Evolutionary conservation across 116 monocot genomes (phyloP).

Genomic region (Papilionanthe hybrid): DNA sequence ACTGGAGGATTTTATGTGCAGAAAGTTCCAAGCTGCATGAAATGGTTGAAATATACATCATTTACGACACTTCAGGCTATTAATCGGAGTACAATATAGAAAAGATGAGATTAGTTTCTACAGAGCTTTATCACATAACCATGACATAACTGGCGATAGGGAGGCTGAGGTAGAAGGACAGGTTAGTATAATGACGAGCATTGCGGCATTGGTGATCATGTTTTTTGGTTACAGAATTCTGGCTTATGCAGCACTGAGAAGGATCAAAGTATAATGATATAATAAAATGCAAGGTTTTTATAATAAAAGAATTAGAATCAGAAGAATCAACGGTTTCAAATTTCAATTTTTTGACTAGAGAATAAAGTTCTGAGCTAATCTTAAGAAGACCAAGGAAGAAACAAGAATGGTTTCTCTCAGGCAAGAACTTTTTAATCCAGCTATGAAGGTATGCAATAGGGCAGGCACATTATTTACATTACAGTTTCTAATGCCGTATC

Average conservation of each 20-base stretch:
- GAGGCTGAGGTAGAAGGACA: constrained; percentile 16
- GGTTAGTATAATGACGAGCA: constrained; percentile 19
- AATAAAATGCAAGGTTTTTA: background rate
- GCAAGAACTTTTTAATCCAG: background rate
- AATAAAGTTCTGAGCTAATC: background rate
- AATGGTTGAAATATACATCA: constrained; percentile 78
- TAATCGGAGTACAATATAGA: constrained; percentile 46
- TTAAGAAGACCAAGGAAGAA: background rate
- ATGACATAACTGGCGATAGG: background rate
- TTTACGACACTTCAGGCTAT: constrained; percentile 60
- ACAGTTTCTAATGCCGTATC: too few relatives aligned
- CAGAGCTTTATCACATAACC: too few relatives aligned
- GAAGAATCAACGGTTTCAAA: background rate
- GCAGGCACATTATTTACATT: too few relatives aligned
- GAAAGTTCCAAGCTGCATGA: constrained; percentile 50
- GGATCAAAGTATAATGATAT: constrained; percentile 42
- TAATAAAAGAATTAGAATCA: too few relatives aligned
- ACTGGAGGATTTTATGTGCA: constrained; percentile 81
- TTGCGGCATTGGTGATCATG: constrained; percentile 44
- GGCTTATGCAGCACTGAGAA: constrained; percentile 60
- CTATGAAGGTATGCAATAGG: too few relatives aligned
- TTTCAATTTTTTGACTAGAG: background rate
- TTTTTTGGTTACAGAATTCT: constrained; percentile 62
- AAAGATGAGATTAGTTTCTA: constrained; percentile 7
- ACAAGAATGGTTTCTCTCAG: background rate